A percentile compares a stretch with the other conserved stretches of the same genome.
Evolutionary conservation across 768 basidiomycete genomes (phyloP).

Genomic region (Panellus pusillus): DNA sequence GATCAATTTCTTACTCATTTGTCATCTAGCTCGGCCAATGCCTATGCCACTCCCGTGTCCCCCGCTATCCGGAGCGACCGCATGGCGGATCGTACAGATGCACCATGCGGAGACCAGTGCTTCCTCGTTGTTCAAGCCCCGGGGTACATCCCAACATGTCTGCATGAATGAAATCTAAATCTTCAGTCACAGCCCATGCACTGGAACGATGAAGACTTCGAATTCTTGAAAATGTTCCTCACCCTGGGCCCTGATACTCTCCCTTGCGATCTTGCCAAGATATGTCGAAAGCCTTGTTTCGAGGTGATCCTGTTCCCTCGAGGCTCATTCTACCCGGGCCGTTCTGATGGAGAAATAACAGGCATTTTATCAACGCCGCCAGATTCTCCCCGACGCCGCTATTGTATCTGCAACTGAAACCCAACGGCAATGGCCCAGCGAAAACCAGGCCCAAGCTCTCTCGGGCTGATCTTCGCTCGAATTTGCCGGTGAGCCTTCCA

Average conservation of each 20-base stretch:
- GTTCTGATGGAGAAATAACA: not conserved
- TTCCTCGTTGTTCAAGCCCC: conserved; percentile 21
- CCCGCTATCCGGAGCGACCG: conserved; percentile 22
- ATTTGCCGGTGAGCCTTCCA: conserved; percentile 2
- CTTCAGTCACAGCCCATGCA: conserved; percentile 19
- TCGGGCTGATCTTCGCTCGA: not conserved
- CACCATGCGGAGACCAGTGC: conserved; percentile 35
- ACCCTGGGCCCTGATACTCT: conserved; percentile 43
- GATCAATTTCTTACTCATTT: not conserved
- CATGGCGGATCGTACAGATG: conserved; percentile 16
- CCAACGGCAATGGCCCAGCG: not conserved
- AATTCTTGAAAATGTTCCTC: conserved; percentile 40
- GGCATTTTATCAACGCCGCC: conserved; percentile 7
- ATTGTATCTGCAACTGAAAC: not conserved
- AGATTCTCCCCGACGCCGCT: conserved; percentile 3
- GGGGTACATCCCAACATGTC: not conserved
- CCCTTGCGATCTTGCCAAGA: conserved; percentile 54
- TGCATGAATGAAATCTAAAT: conserved; percentile 6
- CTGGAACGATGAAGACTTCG: conserved; percentile 42
- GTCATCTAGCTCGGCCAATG: conserved; percentile 26
- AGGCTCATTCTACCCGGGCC: not conserved
- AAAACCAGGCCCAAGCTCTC: not conserved
- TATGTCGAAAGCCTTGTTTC: conserved; percentile 58
- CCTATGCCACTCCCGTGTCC: conserved; percentile 28
- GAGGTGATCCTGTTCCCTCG: conserved; percentile 40